phyloP scores from a whole-genome alignment of 2,329 filamentous ascomycete species.

The Arthrobotrys sinensis region DNA sequence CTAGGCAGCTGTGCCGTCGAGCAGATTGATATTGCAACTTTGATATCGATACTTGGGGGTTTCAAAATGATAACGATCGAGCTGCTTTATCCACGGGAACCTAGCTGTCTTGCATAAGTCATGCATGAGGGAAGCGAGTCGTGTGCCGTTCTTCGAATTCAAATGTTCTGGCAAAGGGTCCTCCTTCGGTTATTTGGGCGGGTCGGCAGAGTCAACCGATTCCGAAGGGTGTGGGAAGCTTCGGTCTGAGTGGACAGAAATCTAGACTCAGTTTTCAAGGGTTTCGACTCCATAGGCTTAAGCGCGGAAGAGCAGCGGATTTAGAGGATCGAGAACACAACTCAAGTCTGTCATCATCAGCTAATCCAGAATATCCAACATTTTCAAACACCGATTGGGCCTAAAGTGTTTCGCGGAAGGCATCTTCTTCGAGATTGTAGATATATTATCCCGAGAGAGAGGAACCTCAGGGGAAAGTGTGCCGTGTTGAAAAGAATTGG shows the following conservation, averaged over 20 bases:
- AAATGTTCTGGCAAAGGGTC: not conserved
- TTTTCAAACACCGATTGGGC: slow-evolving; percentile 44
- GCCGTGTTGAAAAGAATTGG: slow-evolving; percentile 37
- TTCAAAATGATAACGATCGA: slow-evolving; percentile 21
- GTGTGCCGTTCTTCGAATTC: slow-evolving; percentile 29
- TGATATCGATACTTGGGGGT: slow-evolving; percentile 16
- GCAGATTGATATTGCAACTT: not conserved
- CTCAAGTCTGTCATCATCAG: slow-evolving; percentile 36
- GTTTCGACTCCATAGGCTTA: slow-evolving; percentile 14
- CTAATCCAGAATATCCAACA: slow-evolving; percentile 35
- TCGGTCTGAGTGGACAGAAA: slow-evolving; percentile 9
- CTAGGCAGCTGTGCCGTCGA: not conserved
- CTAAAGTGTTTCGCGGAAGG: slow-evolving; percentile 55
- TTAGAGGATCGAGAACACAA: not conserved
- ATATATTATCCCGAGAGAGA: slow-evolving; percentile 50
- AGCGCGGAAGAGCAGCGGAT: slow-evolving; percentile 26
- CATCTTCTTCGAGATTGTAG: slow-evolving; percentile 14
- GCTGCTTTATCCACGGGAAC: slow-evolving; percentile 21
- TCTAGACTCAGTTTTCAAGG: not conserved
- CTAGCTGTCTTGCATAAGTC: slow-evolving; percentile 16
- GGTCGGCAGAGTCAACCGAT: slow-evolving; percentile 36
- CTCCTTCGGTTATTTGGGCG: slow-evolving; percentile 22
- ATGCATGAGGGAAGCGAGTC: slow-evolving; percentile 20
- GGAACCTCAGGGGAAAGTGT: slow-evolving; percentile 40
- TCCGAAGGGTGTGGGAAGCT: slow-evolving; percentile 23